Base-by-base conservation (phyloP, 73 alveolate genomes). In the Effrenium voratum region DNA sequence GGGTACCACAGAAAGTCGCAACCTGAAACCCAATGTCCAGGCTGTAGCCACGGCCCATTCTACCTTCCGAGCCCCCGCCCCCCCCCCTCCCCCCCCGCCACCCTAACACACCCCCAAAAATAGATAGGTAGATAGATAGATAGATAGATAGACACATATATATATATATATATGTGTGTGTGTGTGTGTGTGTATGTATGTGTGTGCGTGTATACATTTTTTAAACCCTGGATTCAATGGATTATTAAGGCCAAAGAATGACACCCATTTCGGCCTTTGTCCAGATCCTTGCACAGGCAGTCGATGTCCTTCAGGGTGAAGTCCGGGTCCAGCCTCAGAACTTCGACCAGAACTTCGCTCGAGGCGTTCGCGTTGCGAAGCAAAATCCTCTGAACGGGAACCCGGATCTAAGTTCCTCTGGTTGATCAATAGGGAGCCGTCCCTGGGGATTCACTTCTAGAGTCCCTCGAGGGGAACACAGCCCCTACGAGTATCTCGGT, bases 301-400 rank as follows among this genome's bases (percentile, higher is more conserved):
- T 90, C 97, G 38, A 90, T 66, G 75, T 90, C 97, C 30, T 90
- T 90, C 76, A 90, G 68, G 73, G 97, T 90, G 50, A 90, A 90
- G 52, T 90, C 97, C 76, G 97, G 68, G 87, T 90, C 68, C 87
- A 90, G 41, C 97, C 97, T 90, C 46, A 41, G 79, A 83, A 5
- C 0, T n/a, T n/a, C n/a, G n/a, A n/a, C n/a, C n/a, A n/a, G n/a
- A n/a, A n/a, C n/a, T n/a, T n/a, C n/a, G n/a, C n/a, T n/a, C n/a
- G n/a, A n/a, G n/a, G n/a, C n/a, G n/a, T n/a, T n/a, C n/a, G n/a
- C n/a, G n/a, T n/a, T n/a, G n/a, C n/a, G n/a, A n/a, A n/a, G n/a
- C n/a, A n/a, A n/a, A n/a, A n/a, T n/a, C n/a, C n/a, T n/a, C n/a
- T n/a, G 38, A 3, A 5, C 15, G 10, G 46, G 32, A 5, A 34